Evolutionary conservation across 2,329 filamentous ascomycete genomes (phyloP).

Genomic region (Plenodomus lindquistii): DNA sequence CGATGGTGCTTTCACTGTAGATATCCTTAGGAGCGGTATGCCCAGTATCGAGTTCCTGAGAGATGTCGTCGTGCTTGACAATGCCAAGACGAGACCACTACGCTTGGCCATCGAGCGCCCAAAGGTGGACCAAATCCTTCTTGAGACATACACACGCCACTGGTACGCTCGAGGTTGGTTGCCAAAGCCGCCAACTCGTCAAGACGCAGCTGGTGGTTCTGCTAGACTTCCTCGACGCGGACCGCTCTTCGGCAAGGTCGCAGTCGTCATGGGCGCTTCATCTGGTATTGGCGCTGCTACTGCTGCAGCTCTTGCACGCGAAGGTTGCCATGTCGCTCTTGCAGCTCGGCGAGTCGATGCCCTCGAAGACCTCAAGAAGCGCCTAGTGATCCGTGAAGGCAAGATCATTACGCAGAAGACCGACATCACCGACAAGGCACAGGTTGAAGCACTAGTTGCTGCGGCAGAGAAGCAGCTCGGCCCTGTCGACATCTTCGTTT

Average conservation of each 20-base stretch:
- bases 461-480: slow-evolving; percentile 66
- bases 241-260: slow-evolving; percentile 69
- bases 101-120: slow-evolving; percentile 64
- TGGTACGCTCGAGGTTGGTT: slow-evolving; percentile 83
- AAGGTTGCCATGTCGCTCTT: slow-evolving; percentile 73
- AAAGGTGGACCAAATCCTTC: slow-evolving; percentile 69
- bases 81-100: slow-evolving; percentile 67
- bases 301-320: slow-evolving; percentile 66
- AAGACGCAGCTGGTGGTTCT: slow-evolving; percentile 51
- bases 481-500: slow-evolving; percentile 76
- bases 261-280: slow-evolving; percentile 77
- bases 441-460: slow-evolving; percentile 69
- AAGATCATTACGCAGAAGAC: slow-evolving; percentile 72
- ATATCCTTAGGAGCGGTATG: slow-evolving; percentile 81
- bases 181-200: slow-evolving; percentile 61
- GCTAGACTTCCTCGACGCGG: slow-evolving; percentile 55
- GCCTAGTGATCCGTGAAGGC: slow-evolving; percentile 60
- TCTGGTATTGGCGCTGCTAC: slow-evolving; percentile 80
- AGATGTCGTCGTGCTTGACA: slow-evolving; percentile 73
- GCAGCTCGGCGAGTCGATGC: slow-evolving; percentile 72
- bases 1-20: slow-evolving; percentile 74
- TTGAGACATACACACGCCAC: slow-evolving; percentile 78
- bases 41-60: slow-evolving; percentile 72
- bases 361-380: slow-evolving; percentile 68
- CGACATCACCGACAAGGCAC: slow-evolving; percentile 68